Percentiles rank a stretch among this genome's conserved stretches.
Conservation (phyloP, 2,329 filamentous ascomycete species). For the Acrodontium crateriforme region DNA sequence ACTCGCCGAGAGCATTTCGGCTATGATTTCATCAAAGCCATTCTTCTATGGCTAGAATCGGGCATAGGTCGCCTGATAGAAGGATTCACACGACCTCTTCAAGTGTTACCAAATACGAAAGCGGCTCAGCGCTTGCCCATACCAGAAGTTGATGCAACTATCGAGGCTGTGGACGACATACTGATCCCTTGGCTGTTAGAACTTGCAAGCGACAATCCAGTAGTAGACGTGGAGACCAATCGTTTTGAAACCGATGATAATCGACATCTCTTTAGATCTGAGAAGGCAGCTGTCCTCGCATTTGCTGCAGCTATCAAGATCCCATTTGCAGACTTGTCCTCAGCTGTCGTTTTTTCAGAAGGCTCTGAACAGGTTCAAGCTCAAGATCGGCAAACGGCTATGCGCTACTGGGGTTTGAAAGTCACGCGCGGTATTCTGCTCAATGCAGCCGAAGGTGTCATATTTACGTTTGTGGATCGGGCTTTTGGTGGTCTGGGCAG, state of each 20-base stretch:
- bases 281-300: conserved; percentile 41
- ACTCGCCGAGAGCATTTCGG: conserved; percentile 38
- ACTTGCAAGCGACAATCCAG: conserved; percentile 35
- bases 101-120: conserved; percentile 19
- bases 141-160: conserved; percentile 31
- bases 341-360: conserved; percentile 17
- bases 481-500: conserved; percentile 48
- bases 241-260: conserved; percentile 43
- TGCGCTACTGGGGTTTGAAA: conserved; percentile 44
- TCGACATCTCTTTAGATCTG: conserved; percentile 37
- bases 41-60: conserved; percentile 48
- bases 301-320: conserved; percentile 41
- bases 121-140: conserved; percentile 34
- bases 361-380: conserved; percentile 14
- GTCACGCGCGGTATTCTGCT: conserved; percentile 46
- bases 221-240: conserved; percentile 44
- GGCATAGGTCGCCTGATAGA: conserved; percentile 41
- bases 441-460: conserved; percentile 41
- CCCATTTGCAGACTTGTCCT: conserved; percentile 38
- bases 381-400: conserved; percentile 32
- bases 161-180: conserved; percentile 40
- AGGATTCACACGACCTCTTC: conserved; percentile 39
- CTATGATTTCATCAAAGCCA: conserved; percentile 53
- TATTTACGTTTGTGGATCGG: conserved; percentile 43
- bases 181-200: conserved; percentile 47